Base-by-base conservation (phyloP, 768 basidiomycete species). In the Amanita thiersii region DNA sequence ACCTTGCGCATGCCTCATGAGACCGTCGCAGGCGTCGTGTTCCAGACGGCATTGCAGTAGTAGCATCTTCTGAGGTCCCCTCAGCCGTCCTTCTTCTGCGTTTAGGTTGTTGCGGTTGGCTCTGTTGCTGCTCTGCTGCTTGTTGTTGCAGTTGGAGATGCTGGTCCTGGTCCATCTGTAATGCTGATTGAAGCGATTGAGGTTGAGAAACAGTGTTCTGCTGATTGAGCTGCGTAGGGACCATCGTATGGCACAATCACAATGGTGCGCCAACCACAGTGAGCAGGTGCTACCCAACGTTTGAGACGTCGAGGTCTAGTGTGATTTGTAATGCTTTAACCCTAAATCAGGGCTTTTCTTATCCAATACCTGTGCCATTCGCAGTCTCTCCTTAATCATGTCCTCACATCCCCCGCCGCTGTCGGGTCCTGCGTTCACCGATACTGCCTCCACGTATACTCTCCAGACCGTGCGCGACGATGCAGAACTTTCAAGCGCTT, bases 1-100 rank as follows among this genome's bases (percentile, higher is more conserved):
- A 91, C 60, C 88, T 76, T 50, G 88, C 82, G 70, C 88, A 91
- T 48, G 88, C 87, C 66, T 91, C 88, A 65, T 91, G 88, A 54
- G 87, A 88, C 57, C 88, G 79, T 53, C 88, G 72, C 54, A 91
- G 73, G 42, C 87, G 76, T 54, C 88, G 75, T 32, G 86, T 82
- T 60, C 88, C 86, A 42, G 79, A 72, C 31, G 78, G 64, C 12
- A 35, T n/a, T 0, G 17, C 3, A 20, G 73, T 61, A 26, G 64
- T 54, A 32, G 63, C 61, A n/a, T 79, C 81, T 41, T 78, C 80
- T 9, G 66, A 68, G 19, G 65, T 67, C 2, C 66, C 63, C 37
- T 80, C 79, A 5, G 28, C 11, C 1, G 65, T 63, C 61, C 81
- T 81, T 66, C 71, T 72, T 35, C 71, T 62, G 44, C 76, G 66